Percentiles rank a stretch among this genome's conserved stretches.
Evolutionary conservation across 2,329 filamentous ascomycete species (phyloP).

Genomic region (Verticillium nubilum): DNA sequence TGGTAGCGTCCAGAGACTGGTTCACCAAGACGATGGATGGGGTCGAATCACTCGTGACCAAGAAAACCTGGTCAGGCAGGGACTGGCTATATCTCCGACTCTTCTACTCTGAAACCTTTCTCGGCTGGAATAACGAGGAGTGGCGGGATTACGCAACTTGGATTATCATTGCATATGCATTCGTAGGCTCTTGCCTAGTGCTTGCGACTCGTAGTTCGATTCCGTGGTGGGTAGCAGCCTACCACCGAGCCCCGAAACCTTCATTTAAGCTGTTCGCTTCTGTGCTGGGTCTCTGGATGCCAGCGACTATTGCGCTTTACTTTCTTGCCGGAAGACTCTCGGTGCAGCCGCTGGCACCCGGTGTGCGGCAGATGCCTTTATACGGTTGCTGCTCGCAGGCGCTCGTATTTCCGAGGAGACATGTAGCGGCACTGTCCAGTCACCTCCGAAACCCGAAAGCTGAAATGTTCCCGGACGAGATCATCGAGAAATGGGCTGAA

Average conservation of each 20-base stretch:
- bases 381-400: slow-evolving; percentile 34
- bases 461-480: too few species aligned
- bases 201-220: not conserved
- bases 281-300: slow-evolving; percentile 23
- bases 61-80: slow-evolving; percentile 4
- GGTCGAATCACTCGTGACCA: slow-evolving; percentile 20
- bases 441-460: slow-evolving; percentile 15
- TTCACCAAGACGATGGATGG: slow-evolving; percentile 19
- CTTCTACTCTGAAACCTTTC: slow-evolving; percentile 30
- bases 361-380: slow-evolving; percentile 27
- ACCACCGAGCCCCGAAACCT: not conserved
- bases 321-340: slow-evolving; percentile 23
- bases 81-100: slow-evolving; percentile 31
- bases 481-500: too few species aligned
- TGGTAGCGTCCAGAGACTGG: slow-evolving; percentile 28
- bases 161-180: slow-evolving; percentile 19
- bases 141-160: slow-evolving; percentile 20
- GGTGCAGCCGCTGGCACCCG: slow-evolving; percentile 19
- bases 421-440: slow-evolving; percentile 19
- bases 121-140: slow-evolving; percentile 32
- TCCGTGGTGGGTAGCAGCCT: not conserved
- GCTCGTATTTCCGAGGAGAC: slow-evolving; percentile 24
- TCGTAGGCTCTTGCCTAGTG: slow-evolving; percentile 14
- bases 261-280: not conserved
- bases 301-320: slow-evolving; percentile 21